phyloP scores from a whole-genome alignment of 495 filamentous ascomycete species.

The Penicillium lividum region DNA sequence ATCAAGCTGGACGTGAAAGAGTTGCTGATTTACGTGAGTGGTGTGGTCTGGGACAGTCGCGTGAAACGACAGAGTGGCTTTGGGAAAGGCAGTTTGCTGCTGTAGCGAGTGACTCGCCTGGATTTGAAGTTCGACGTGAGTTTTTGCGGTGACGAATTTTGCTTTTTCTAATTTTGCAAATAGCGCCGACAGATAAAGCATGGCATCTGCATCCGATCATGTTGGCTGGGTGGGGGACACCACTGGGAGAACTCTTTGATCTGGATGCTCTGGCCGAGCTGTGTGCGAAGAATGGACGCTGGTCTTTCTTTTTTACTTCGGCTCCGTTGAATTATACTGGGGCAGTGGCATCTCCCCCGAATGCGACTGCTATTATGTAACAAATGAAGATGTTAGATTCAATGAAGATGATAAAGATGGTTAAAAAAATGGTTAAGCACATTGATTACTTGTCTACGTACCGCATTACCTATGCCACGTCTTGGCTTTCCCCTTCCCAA shows the following conservation, averaged over 20 bases:
- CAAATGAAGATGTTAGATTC: too few species aligned
- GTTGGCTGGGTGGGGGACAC: conserved; percentile 23
- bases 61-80: conserved; percentile 27
- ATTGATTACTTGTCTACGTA: too few species aligned
- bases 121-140: conserved; percentile 24
- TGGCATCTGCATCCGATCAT: conserved; percentile 4
- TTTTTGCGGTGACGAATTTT: too few species aligned
- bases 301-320: conserved; percentile 44
- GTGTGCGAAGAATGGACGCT: conserved; percentile 43
- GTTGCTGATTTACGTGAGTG: conserved; percentile 15
- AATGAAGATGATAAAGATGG: too few species aligned
- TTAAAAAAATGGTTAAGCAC: too few species aligned
- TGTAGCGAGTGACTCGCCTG: conserved; percentile 30
- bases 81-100: conserved; percentile 33
- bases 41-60: conserved; percentile 25
- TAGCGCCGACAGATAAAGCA: conserved; percentile 14
- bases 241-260: conserved; percentile 23
- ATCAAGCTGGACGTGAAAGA: conserved; percentile 11
- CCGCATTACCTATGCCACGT: too few species aligned
- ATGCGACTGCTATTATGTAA: conserved; percentile 30
- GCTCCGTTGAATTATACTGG: conserved; percentile 44
- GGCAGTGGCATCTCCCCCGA: conserved; percentile 40
- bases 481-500: too few species aligned
- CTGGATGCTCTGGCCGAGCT: conserved; percentile 50
- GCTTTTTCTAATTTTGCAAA: too few species aligned